A percentile compares a stretch with the other conserved stretches of the same genome.
Conservation (phyloP, 768 basidiomycete species). For the Artomyces pyxidatus region DNA sequence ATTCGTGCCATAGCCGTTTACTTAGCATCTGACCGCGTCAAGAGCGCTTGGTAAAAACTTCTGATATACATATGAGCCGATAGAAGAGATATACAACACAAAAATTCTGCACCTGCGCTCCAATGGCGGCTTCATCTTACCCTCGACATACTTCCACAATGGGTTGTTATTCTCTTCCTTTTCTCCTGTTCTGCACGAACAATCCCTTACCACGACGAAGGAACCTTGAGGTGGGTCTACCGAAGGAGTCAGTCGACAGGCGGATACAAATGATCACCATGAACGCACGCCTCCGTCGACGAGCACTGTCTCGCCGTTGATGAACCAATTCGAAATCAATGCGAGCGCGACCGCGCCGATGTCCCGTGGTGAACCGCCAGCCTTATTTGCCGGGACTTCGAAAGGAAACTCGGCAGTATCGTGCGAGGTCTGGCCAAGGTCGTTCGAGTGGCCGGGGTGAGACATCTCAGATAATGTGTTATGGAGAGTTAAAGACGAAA, state of each 20-base stretch:
- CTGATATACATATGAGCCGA: too few relatives aligned
- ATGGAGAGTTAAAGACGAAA: slow-evolving; percentile 1
- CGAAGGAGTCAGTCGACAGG: background rate
- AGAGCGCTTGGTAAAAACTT: too few relatives aligned
- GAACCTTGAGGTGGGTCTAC: background rate
- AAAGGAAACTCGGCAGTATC: slow-evolving; percentile 19
- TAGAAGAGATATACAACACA: too few relatives aligned
- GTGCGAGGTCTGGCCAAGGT: slow-evolving; percentile 18
- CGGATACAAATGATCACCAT: background rate
- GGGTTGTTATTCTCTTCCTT: background rate
- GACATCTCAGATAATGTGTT: slow-evolving; percentile 26
- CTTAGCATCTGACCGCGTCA: too few relatives aligned
- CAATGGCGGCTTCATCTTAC: too few relatives aligned
- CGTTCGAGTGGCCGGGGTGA: slow-evolving; percentile 20
- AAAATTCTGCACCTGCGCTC: too few relatives aligned
- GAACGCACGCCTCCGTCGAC: slow-evolving; percentile 41
- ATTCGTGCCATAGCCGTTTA: too few relatives aligned
- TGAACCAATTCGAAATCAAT: slow-evolving; percentile 39
- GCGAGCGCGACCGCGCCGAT: slow-evolving; percentile 36
- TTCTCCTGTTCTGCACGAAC: background rate
- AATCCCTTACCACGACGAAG: background rate
- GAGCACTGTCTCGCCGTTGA: slow-evolving; percentile 39
- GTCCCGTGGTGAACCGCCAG: slow-evolving; percentile 32
- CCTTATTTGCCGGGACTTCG: slow-evolving; percentile 26
- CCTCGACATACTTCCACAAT: too few relatives aligned